Conservation (phyloP, 179 eudicot genomes). For the Dionaea muscipula region DNA sequence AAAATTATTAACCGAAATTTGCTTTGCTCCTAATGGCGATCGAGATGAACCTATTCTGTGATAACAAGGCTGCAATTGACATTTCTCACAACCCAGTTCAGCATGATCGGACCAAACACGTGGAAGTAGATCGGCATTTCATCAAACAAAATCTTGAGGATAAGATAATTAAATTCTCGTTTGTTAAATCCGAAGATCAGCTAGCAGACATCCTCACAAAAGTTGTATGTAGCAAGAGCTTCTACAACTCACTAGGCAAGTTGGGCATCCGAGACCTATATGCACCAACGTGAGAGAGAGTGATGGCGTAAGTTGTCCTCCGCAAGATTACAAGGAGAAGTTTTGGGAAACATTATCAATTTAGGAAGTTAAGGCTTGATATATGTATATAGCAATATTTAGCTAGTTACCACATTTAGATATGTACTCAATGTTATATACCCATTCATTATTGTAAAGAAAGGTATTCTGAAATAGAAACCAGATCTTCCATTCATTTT, state of each 20-base stretch:
- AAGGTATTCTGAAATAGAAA: too few relatives aligned
- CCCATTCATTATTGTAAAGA: too few relatives aligned
- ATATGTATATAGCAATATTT: too few relatives aligned
- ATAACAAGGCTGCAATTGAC: neutral
- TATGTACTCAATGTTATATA: too few relatives aligned
- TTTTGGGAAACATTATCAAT: too few relatives aligned
- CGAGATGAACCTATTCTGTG: neutral
- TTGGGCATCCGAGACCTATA: neutral
- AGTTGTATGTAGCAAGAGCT: neutral
- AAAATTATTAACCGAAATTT: too few relatives aligned
- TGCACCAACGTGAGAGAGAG: slow-evolving; percentile 3
- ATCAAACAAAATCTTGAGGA: neutral
- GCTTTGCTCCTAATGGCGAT: too few relatives aligned
- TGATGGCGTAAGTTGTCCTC: too few relatives aligned
- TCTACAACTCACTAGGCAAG: neutral
- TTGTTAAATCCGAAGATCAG: neutral
- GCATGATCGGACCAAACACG: neutral
- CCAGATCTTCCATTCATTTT: too few relatives aligned
- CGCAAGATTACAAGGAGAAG: too few relatives aligned
- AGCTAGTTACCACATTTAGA: too few relatives aligned
- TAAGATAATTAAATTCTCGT: neutral
- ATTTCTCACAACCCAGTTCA: neutral
- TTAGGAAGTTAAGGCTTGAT: too few relatives aligned
- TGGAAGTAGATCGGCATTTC: neutral
- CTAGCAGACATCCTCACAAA: neutral